Percentiles rank a stretch among this genome's conserved stretches.
phyloP scores from a whole-genome alignment of 2,329 filamentous ascomycete species.

The Ceratocystiopsis sp. region DNA sequence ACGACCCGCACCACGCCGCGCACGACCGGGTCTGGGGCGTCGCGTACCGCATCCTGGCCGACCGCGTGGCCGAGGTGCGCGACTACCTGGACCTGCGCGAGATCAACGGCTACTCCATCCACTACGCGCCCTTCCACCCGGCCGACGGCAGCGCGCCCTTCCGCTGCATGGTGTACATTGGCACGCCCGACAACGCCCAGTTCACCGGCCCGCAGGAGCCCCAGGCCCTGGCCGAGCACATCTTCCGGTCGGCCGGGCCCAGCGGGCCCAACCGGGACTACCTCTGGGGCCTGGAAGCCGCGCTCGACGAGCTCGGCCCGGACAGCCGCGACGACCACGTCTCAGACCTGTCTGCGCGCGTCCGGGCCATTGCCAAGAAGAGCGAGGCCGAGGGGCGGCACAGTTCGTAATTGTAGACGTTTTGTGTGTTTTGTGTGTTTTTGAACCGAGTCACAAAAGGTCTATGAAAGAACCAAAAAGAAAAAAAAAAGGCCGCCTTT shows the following conservation, averaged over 20 bases:
- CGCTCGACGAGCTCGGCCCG: slow-evolving; percentile 52
- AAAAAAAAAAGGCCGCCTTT: not conserved
- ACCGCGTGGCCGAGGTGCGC: slow-evolving; percentile 63
- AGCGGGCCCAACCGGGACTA: slow-evolving; percentile 89
- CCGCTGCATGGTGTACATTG: slow-evolving; percentile 71
- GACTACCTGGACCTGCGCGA: slow-evolving; percentile 87
- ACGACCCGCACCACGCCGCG: slow-evolving; percentile 44
- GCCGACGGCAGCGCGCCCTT: slow-evolving; percentile 26
- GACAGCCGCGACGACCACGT: slow-evolving; percentile 76
- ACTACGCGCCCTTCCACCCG: slow-evolving; percentile 72
- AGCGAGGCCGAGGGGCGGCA: not conserved
- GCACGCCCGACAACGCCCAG: slow-evolving; percentile 80
- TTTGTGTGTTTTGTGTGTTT: too few species aligned
- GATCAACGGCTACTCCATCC: slow-evolving; percentile 92
- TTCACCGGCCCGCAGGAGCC: slow-evolving; percentile 76
- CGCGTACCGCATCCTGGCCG: slow-evolving; percentile 66
- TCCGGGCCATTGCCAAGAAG: slow-evolving; percentile 36
- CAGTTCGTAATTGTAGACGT: too few species aligned
- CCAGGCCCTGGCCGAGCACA: slow-evolving; percentile 61
- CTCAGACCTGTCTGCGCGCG: slow-evolving; percentile 58
- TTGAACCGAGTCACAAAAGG: too few species aligned
- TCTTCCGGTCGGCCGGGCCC: slow-evolving; percentile 57
- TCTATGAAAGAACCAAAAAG: not conserved
- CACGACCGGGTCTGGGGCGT: slow-evolving; percentile 71
- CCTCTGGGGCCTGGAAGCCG: slow-evolving; percentile 60